phyloP scores from a whole-genome alignment of 106 monocot genomes.

The Alisma plantagoaquatica region DNA sequence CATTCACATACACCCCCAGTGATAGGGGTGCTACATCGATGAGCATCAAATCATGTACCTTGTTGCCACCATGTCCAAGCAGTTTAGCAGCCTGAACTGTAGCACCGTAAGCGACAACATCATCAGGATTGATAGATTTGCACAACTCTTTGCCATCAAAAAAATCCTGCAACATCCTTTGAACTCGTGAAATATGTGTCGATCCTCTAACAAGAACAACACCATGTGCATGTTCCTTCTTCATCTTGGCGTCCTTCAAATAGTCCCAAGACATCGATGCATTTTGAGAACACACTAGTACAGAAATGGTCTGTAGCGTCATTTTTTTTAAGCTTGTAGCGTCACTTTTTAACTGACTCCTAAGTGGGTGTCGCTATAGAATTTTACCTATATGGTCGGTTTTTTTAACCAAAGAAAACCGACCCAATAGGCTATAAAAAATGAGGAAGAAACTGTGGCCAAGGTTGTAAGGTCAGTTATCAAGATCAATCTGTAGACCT shows the following conservation, averaged over 20 bases:
- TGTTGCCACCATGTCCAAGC: constrained; percentile 19
- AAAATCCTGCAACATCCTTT: constrained; percentile 29
- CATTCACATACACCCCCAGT: not conserved
- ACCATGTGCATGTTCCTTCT: not conserved
- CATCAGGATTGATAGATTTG: constrained; percentile 11
- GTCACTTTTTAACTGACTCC: too few species aligned
- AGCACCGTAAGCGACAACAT: constrained; percentile 11
- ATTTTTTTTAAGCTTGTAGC: too few species aligned
- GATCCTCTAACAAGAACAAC: constrained; percentile 15
- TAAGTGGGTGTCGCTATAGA: too few species aligned
- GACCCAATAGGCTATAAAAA: too few species aligned
- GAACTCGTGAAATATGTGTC: constrained; percentile 24
- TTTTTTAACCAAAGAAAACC: too few species aligned
- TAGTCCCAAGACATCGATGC: constrained; percentile 54
- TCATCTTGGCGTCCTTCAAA: constrained; percentile 32
- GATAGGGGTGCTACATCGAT: constrained; percentile 23
- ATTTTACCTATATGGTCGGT: too few species aligned
- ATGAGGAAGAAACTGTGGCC: too few species aligned
- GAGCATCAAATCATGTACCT: constrained; percentile 32
- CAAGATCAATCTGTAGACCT: too few species aligned
- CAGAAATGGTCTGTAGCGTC: too few species aligned
- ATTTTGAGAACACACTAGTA: constrained; percentile 51
- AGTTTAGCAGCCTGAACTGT: constrained; percentile 12
- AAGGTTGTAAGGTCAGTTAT: too few species aligned
- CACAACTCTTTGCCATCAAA: constrained; percentile 36